These are phyloP conservation scores for Triticum monococcum DNA, from an alignment of 176 grass and related monocot genomes.

Conservation along the genomic window DNA sequence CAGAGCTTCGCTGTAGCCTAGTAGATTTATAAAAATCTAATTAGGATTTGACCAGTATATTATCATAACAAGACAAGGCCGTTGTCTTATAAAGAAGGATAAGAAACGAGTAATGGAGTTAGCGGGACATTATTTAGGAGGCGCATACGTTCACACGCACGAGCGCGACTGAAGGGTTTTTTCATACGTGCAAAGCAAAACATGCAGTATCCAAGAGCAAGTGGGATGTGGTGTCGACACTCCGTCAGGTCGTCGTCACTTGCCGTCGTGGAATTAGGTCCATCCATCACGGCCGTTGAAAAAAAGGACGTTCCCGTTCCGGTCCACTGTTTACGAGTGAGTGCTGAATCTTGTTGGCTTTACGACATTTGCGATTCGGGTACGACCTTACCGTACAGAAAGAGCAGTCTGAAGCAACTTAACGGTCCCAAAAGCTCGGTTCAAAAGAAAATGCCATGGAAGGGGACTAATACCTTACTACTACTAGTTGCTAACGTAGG, in stretches of 20 bases:
- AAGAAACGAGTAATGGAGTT: not conserved
- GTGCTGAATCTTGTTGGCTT: slow-evolving; percentile 27
- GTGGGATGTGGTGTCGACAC: not conserved
- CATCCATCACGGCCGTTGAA: not conserved
- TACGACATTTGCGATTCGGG: slow-evolving; percentile 30
- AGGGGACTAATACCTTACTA: not conserved
- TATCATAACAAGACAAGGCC: not conserved
- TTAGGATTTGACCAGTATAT: not conserved
- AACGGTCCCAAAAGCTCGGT: not conserved
- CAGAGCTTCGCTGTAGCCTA: not conserved
- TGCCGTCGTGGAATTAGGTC: not conserved
- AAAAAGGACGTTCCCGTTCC: not conserved
- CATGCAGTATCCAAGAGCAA: not conserved
- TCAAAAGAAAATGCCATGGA: not conserved
- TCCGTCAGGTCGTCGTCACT: slow-evolving; percentile 24
- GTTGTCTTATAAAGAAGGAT: not conserved
- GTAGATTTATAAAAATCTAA: not conserved
- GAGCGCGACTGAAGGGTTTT: not conserved
- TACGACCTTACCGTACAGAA: slow-evolving; percentile 16
- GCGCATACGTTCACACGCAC: not conserved
- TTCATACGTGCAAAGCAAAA: not conserved
- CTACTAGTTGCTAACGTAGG: not conserved
- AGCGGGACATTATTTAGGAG: not conserved
- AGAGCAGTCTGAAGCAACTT: not conserved
- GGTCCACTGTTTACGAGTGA: not conserved